Evolutionary conservation across 345 rosid genomes (phyloP).

Genomic region (Moringa oleifera): DNA sequence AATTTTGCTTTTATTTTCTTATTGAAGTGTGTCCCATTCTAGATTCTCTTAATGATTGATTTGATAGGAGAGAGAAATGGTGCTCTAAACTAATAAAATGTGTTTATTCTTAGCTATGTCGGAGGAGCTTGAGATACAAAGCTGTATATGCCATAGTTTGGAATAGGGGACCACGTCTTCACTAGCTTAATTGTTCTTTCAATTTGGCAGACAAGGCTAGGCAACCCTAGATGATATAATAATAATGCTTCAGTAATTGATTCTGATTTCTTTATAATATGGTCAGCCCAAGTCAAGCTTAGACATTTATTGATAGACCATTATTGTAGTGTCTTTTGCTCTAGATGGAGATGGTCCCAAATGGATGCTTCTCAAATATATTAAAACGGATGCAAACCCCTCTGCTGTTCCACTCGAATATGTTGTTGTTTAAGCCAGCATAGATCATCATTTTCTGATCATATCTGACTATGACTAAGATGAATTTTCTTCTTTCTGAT

Average conservation of each 20-base stretch:
- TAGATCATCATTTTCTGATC: not conserved
- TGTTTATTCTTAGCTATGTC: constrained; percentile 9
- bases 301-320: constrained; percentile 5
- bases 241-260: constrained; percentile 1
- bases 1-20: not conserved
- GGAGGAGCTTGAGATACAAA: constrained; percentile 7
- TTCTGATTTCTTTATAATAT: constrained; percentile 10
- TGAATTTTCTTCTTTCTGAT: constrained; percentile 6
- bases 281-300: constrained; percentile 8
- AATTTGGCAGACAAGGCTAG: not conserved
- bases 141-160: constrained; percentile 8
- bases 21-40: constrained; percentile 16
- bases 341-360: constrained; percentile 21
- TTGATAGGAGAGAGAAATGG: constrained; percentile 5
- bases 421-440: constrained; percentile 14
- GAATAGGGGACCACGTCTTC: not conserved
- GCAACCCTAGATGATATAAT: constrained; percentile 8
- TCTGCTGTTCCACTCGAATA: constrained; percentile 3
- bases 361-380: constrained; percentile 7
- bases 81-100: not conserved
- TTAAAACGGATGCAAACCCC: constrained; percentile 1
- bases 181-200: constrained; percentile 10
- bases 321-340: constrained; percentile 4
- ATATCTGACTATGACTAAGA: constrained; percentile 6
- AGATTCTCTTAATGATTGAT: constrained; percentile 22